Evolutionary conservation across 75 land plant genomes (phyloP).

Genomic region (Picea glauca): DNA sequence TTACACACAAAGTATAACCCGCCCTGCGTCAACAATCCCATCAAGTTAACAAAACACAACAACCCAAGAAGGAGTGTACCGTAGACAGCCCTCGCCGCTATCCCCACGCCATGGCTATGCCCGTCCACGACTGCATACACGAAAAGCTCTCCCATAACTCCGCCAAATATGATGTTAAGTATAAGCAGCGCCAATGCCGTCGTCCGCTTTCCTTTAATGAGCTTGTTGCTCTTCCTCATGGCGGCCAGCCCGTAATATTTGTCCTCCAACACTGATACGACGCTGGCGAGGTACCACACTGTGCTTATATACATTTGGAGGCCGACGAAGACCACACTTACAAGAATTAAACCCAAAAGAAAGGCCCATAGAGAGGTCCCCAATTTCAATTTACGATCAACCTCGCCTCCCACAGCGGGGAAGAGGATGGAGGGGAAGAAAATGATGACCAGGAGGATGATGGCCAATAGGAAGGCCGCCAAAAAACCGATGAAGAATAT

Average conservation of each 20-base stretch:
- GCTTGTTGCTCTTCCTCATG: slow-evolving; percentile 47
- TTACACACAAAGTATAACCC: slow-evolving; percentile 27
- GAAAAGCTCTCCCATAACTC: slow-evolving; percentile 1
- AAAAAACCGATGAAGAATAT: too few relatives aligned
- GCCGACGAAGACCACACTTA: slow-evolving; percentile 16
- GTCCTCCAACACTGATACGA: slow-evolving; percentile 85
- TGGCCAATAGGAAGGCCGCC: too few relatives aligned
- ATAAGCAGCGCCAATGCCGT: slow-evolving; percentile 25
- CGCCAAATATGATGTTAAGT: slow-evolving; percentile 12
- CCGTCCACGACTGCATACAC: slow-evolving; percentile 25
- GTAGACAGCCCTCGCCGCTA: slow-evolving; percentile 23
- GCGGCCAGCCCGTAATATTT: slow-evolving; percentile 16
- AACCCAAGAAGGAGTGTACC: slow-evolving; percentile 30
- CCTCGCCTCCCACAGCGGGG: too few relatives aligned
- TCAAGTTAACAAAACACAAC: slow-evolving; percentile 19
- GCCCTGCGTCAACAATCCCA: slow-evolving; percentile 57
- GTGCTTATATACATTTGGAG: slow-evolving; percentile 48
- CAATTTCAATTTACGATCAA: too few relatives aligned
- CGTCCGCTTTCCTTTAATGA: slow-evolving; percentile 62
- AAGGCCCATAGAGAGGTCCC: too few relatives aligned
- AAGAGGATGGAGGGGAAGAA: too few relatives aligned
- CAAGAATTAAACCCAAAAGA: slow-evolving; percentile 1
- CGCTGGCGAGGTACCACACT: slow-evolving; percentile 81
- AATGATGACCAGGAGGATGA: too few relatives aligned
- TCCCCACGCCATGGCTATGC: background rate